Conservation (phyloP, 352 stramenopile species). For the Globisporangium takayamanum region DNA sequence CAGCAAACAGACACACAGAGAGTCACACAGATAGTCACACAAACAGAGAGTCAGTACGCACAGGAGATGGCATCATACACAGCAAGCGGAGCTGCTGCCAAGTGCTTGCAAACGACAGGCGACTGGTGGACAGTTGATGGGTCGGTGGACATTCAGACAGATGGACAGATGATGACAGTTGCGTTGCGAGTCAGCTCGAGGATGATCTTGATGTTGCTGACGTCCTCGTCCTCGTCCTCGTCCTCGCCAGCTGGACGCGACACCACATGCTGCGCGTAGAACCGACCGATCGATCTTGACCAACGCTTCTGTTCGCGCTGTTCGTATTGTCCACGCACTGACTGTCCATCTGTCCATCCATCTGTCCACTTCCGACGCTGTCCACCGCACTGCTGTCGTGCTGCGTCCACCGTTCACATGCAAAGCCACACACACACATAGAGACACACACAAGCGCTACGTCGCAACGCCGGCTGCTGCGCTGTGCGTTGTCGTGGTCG, state of each 20-base stretch:
- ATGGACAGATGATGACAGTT: not conserved
- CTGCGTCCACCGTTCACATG: not conserved
- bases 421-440: not conserved
- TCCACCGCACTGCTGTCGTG: not conserved
- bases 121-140: not conserved
- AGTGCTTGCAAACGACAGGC: not conserved
- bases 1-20: not conserved
- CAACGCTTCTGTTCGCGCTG: not conserved
- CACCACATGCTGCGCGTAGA: too few relatives aligned
- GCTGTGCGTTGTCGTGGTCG: not conserved
- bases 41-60: not conserved
- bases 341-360: not conserved
- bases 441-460: not conserved
- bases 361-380: not conserved
- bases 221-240: not conserved
- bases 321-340: not conserved
- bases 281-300: too few relatives aligned
- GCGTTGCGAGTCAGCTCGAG: not conserved
- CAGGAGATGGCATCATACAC: not conserved
- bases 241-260: not conserved
- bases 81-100: too few relatives aligned
- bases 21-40: not conserved
- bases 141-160: not conserved
- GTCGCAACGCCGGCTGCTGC: slow-evolving; percentile 1
- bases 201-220: not conserved